Conservation (phyloP, 306 rosid species). For the Dalbergia oliveri region DNA sequence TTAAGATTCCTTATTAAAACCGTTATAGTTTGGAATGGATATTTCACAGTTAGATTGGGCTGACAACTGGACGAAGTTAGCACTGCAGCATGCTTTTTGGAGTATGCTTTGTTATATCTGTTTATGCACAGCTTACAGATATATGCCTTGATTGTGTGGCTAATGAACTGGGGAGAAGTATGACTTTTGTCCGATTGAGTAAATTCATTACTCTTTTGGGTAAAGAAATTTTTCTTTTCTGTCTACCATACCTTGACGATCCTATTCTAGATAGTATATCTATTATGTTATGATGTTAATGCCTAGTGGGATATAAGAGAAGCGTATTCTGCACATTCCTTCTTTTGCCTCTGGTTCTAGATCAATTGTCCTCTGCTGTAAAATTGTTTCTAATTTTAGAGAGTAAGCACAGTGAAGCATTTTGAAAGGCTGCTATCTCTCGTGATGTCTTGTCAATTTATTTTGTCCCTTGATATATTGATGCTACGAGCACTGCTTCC, state of each 20-base stretch:
- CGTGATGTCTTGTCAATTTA: constrained; percentile 16
- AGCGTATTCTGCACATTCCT: constrained; percentile 33
- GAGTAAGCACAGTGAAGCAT: constrained; percentile 1
- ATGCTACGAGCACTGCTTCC: constrained; percentile 22
- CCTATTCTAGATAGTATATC: constrained; percentile 30
- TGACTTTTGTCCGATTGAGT: constrained; percentile 36
- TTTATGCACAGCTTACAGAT: constrained; percentile 23
- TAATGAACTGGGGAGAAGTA: constrained; percentile 40
- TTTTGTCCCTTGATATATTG: constrained; percentile 23
- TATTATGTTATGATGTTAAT: constrained; percentile 36
- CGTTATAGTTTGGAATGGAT: constrained; percentile 40
- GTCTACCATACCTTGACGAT: constrained; percentile 4
- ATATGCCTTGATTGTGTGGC: constrained; percentile 45
- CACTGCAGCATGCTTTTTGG: constrained; percentile 27
- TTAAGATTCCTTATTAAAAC: constrained; percentile 44
- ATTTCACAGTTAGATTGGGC: constrained; percentile 42
- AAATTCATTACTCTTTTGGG: constrained; percentile 31
- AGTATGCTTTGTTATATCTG: constrained; percentile 32
- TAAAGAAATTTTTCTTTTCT: constrained; percentile 26
- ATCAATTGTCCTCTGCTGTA: constrained; percentile 17
- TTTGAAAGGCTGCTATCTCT: constrained; percentile 15
- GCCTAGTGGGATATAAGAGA: constrained; percentile 31
- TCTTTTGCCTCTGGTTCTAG: constrained; percentile 40
- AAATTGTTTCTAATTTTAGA: constrained; percentile 22
- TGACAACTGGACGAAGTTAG: constrained; percentile 31